phyloP scores from a whole-genome alignment of 2,329 filamentous ascomycete genomes.

The Exophiala sideris region DNA sequence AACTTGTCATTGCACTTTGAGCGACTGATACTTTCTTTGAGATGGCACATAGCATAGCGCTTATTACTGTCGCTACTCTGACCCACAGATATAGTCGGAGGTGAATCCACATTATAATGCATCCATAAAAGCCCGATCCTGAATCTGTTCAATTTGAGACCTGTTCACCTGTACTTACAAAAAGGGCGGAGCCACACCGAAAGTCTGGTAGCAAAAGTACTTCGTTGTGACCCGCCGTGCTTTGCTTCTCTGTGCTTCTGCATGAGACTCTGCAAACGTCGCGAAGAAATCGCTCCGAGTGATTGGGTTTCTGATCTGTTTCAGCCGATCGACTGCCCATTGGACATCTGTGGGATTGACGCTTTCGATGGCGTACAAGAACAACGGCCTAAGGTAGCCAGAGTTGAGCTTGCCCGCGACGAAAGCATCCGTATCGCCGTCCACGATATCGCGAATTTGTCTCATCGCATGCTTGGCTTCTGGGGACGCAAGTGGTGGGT shows the following conservation, averaged over 20 bases:
- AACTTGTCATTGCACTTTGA: neutral
- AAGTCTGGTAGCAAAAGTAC: conserved; percentile 2
- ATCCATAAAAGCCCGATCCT: neutral
- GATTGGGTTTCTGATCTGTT: conserved; percentile 8
- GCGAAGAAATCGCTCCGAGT: conserved; percentile 12
- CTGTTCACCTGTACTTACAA: no score
- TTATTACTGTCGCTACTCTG: conserved; percentile 16
- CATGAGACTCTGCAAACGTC: conserved; percentile 3
- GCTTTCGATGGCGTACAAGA: conserved; percentile 13
- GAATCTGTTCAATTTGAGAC: neutral
- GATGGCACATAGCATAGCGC: neutral
- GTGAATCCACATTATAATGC: conserved; percentile 4
- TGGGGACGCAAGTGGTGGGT: conserved; percentile 3
- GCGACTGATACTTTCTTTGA: neutral
- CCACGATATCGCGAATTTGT: neutral
- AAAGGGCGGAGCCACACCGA: no score
- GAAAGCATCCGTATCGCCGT: neutral
- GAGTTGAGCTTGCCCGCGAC: neutral
- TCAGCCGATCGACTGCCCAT: conserved; percentile 3
- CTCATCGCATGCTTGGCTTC: neutral
- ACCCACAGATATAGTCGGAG: conserved; percentile 4
- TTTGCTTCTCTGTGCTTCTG: conserved; percentile 10
- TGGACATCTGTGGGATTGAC: neutral
- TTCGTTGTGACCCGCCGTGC: conserved; percentile 10
- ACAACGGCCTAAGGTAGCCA: conserved; percentile 8